These are phyloP conservation scores for Ogataea trehaloabstinens DNA, from an alignment of 805 yeast species.

Conservation along the genomic window DNA sequence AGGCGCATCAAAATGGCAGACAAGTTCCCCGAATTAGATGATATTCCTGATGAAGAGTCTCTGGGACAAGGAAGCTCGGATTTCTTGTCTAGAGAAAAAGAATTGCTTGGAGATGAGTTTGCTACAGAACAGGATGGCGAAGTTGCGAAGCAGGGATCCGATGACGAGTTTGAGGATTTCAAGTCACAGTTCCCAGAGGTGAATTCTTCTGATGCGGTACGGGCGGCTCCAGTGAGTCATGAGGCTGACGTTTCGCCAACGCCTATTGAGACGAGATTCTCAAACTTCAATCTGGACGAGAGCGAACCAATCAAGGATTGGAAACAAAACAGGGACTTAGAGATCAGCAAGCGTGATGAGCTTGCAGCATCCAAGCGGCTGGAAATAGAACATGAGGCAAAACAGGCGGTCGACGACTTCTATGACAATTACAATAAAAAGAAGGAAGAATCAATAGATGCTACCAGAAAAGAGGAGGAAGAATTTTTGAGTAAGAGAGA, in stretches of 20 bases:
- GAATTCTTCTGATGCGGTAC: conserved; percentile 28
- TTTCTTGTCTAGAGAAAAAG: conserved; percentile 67
- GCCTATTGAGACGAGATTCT: conserved; percentile 42
- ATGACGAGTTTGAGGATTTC: conserved; percentile 55
- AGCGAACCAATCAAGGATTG: conserved; percentile 69
- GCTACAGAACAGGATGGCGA: conserved; percentile 61
- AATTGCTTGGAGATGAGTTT: conserved; percentile 68
- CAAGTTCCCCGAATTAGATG: conserved; percentile 70
- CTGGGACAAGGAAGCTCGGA: conserved; percentile 39
- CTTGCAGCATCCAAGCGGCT: conserved; percentile 60
- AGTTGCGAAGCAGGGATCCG: conserved; percentile 40
- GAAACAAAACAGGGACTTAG: conserved; percentile 78
- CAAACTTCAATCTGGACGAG: conserved; percentile 40
- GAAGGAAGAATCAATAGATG: conserved; percentile 65
- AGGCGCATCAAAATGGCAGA: conserved; percentile 52
- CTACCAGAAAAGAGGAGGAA: conserved; percentile 65
- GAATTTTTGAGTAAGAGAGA: conserved; percentile 75
- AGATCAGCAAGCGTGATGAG: conserved; percentile 76
- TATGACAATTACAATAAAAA: conserved; percentile 87
- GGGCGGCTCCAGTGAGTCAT: conserved; percentile 4
- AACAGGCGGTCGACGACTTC: conserved; percentile 82
- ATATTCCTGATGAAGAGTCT: conserved; percentile 34
- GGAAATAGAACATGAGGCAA: conserved; percentile 72
- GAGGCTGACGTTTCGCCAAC: conserved; percentile 11
- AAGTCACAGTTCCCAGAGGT: conserved; percentile 66